Evolutionary conservation across 78 protist genomes (phyloP), one percentile per base, ranked within the genome.

Genomic region (Paratrimastix pyriformis): DNA sequence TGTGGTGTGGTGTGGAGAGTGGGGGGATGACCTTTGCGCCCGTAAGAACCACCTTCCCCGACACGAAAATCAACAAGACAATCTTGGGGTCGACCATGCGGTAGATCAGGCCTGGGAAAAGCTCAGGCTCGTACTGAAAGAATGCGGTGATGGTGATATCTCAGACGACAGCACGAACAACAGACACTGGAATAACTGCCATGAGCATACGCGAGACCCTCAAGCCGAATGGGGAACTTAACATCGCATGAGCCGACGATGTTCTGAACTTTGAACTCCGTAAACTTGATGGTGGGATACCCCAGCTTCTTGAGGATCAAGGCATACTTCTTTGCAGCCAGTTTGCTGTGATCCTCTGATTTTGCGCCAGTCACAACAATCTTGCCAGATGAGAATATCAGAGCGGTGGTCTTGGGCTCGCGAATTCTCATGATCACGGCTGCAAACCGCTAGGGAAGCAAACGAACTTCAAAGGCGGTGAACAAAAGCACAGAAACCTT

Each of bases 401-500:
- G 84, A 0, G 98, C 94, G 0, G 98, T 94, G 2, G 98, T 85
- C 65, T 91, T 89, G 30, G 98, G 98, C 42, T 92, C 96, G 24
- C 94, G 79, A 21, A 92, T 86, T 11, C 97, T 80, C 95, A 95
- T 91, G 72, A 93, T 88, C 29, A 93, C 96, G 0, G 98, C 97
- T 0, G 96, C 71, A 57, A 94, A 93, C 24, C 97, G 88, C 87
- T 81, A 55, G 29, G 64, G 38, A 38, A 29, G 13, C 8, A 60
- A 30, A 60, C 8, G 32, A 60, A 29, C 66, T 11, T 9, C 21
- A 60, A 60, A 60, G 66, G 13, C 8, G 13, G 21, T 60, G 32
- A 8, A 21, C 30, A 13, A 18, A 60, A 60, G 66, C 42, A 32
- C 8, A 60, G 13, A 29, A 60, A 79, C 89, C 86, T 92, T 93